phyloP scores from a whole-genome alignment of 2,329 filamentous ascomycete species.

The Dactylonectria macrodidyma region DNA sequence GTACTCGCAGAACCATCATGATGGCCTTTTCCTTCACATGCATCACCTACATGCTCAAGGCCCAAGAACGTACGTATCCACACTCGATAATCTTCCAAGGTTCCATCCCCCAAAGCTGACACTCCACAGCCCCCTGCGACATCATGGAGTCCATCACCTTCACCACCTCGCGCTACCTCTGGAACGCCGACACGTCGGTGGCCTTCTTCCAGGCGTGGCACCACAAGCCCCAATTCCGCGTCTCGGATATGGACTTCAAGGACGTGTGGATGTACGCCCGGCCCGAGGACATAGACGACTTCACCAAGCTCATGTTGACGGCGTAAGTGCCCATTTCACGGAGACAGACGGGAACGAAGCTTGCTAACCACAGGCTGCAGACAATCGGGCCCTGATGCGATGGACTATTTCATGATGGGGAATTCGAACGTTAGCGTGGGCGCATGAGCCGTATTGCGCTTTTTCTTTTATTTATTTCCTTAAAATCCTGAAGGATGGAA shows the following conservation, averaged over 20 bases:
- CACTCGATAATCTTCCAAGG: not conserved
- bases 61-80: constrained; percentile 47
- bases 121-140: constrained; percentile 33
- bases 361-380: constrained; percentile 38
- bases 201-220: constrained; percentile 62
- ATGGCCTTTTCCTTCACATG: constrained; percentile 52
- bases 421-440: constrained; percentile 39
- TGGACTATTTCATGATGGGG: constrained; percentile 56
- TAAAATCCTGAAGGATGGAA: not conserved
- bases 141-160: constrained; percentile 44
- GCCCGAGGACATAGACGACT: constrained; percentile 57
- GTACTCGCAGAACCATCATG: constrained; percentile 56
- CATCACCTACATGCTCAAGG: constrained; percentile 54
- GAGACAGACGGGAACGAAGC: not conserved
- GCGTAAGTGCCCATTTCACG: constrained; percentile 48
- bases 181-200: constrained; percentile 58
- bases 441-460: not conserved
- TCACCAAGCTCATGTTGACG: constrained; percentile 56
- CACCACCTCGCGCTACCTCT: constrained; percentile 60
- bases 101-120: not conserved
- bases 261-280: constrained; percentile 56
- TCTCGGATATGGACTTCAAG: constrained; percentile 53
- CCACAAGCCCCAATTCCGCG: constrained; percentile 56
- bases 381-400: constrained; percentile 53
- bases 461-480: not conserved